Base-by-base conservation (phyloP, 1,284 basidiomycete genomes). In the Ustilago bromivora region DNA sequence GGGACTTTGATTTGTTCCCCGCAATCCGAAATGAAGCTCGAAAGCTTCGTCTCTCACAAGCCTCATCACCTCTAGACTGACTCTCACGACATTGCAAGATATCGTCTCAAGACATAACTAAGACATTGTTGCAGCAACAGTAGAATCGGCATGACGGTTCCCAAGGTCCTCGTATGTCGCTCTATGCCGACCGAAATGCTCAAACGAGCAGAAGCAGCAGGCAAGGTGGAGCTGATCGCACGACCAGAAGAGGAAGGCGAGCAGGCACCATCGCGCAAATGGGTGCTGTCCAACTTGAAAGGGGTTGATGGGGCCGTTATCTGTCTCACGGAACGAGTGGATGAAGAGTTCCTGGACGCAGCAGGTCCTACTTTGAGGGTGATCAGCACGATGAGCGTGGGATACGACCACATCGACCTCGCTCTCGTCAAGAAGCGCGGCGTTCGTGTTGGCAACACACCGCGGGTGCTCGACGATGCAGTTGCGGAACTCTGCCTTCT, bases 401-500 rank as follows among this genome's bases (percentile, higher is more conserved):
- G 86, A 7, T 83, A 75, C 67, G 96, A 98, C 76, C 96, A 98
- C 81, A 90, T 95, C 57, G 90, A 93, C 71, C 87, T 93, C 0
- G 83, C 88, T 10, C 90, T 90, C 17, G 87, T 92, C n/a, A 89
- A 90, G n/a, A 87, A 89, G 76, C 89, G 91, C 17, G 89, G 89
- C 2, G 89, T 98, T 70, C 90, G 90, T 56, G 87, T 98, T 12
- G 96, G 96, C 5, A 94, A 95, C 86, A 98, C 95, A 0, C 95
- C 95, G 0, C 92, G 94, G 66, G 92, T 97, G 4, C 89, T 97
- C 23, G 95, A 93, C 12, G 92, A 93, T 81, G 93, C 95, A 68
- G 94, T 94, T 90, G 95, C 96, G 11, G 96, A 98, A 85, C 86
- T 94, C 11, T 90, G 92, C 0, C 89, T 96, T 51, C 93, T 96